A percentile compares a stretch with the other conserved stretches of the same genome.
Conservation (phyloP, 2,329 filamentous ascomycete species). For the Dactylella cylindrospora region DNA sequence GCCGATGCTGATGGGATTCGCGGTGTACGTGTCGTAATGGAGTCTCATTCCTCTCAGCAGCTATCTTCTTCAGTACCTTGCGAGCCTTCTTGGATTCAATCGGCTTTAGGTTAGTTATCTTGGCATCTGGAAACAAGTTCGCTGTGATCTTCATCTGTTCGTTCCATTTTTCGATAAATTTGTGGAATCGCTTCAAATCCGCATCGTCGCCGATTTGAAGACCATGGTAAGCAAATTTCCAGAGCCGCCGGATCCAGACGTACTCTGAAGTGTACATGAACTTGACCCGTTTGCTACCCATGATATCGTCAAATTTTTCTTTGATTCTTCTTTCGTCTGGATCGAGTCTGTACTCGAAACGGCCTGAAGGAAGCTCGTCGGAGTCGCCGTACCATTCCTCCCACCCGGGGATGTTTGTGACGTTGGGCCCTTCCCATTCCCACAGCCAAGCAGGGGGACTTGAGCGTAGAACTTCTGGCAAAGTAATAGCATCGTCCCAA, state of each 20-base stretch:
- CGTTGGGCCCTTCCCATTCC: slow-evolving; percentile 22
- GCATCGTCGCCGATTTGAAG: neutral
- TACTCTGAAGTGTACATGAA: slow-evolving; percentile 39
- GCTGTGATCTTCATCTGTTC: slow-evolving; percentile 12
- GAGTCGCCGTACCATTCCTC: slow-evolving; percentile 42
- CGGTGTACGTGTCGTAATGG: neutral
- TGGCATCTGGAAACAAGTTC: slow-evolving; percentile 8
- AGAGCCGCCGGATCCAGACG: slow-evolving; percentile 37
- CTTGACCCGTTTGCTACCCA: slow-evolving; percentile 5
- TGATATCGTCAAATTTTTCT: slow-evolving; percentile 10
- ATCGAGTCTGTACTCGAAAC: slow-evolving; percentile 32
- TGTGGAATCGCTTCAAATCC: slow-evolving; percentile 16
- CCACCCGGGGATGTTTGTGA: slow-evolving; percentile 22
- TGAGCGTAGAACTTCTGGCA: slow-evolving; percentile 31
- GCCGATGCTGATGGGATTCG: neutral
- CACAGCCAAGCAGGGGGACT: slow-evolving; percentile 35
- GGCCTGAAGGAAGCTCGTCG: slow-evolving; percentile 24
- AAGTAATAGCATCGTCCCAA: slow-evolving; percentile 20
- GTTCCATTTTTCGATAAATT: slow-evolving; percentile 23
- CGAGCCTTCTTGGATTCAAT: neutral
- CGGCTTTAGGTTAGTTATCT: neutral
- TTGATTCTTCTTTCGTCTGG: slow-evolving; percentile 34
- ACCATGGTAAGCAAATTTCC: slow-evolving; percentile 28
- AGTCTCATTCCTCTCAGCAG: too few relatives aligned
- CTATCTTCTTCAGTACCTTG: too few relatives aligned